A percentile compares a stretch with the other conserved stretches of the same genome.
phyloP scores from a whole-genome alignment of 345 rosid genomes.

The Camelina neglecta region DNA sequence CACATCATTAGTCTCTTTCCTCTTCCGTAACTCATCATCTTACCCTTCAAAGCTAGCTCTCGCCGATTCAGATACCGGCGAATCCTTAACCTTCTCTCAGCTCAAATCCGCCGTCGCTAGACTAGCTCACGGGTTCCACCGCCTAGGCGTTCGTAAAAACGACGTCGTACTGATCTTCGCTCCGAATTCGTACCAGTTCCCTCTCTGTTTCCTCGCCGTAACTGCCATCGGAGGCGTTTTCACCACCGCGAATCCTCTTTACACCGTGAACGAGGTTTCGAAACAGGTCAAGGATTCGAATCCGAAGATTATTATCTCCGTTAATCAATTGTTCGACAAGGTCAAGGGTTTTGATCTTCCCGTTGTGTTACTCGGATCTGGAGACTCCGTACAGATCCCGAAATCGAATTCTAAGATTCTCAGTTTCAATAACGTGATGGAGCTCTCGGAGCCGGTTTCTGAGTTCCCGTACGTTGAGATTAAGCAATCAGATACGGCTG shows the following conservation, averaged over 20 bases:
- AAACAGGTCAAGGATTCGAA: conserved; percentile 74
- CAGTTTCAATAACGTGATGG: conserved; percentile 56
- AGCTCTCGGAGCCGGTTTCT: conserved; percentile 49
- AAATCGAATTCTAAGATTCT: conserved; percentile 42
- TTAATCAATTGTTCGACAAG: conserved; percentile 63
- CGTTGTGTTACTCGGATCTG: conserved; percentile 57
- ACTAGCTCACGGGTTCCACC: conserved; percentile 68
- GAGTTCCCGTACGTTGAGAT: conserved; percentile 53
- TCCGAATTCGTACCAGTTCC: conserved; percentile 80
- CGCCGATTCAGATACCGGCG: conserved; percentile 63
- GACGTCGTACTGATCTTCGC: conserved; percentile 75
- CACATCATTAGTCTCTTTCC: conserved; percentile 61
- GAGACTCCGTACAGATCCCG: conserved; percentile 30
- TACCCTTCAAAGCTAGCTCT: conserved; percentile 70
- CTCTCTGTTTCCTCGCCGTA: conserved; percentile 74
- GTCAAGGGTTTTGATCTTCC: conserved; percentile 67
- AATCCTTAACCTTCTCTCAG: conserved; percentile 62
- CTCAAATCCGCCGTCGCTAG: conserved; percentile 61
- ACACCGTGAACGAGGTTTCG: conserved; percentile 62
- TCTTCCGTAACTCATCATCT: conserved; percentile 61
- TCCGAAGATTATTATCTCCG: conserved; percentile 71
- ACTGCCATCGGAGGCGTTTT: conserved; percentile 70
- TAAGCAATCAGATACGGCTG: conserved; percentile 69
- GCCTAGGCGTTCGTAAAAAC: conserved; percentile 64
- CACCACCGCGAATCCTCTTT: conserved; percentile 81